These are phyloP conservation scores for Selaginella tamariscina DNA, from an alignment of 75 land plant genomes.

Conservation along the genomic window DNA sequence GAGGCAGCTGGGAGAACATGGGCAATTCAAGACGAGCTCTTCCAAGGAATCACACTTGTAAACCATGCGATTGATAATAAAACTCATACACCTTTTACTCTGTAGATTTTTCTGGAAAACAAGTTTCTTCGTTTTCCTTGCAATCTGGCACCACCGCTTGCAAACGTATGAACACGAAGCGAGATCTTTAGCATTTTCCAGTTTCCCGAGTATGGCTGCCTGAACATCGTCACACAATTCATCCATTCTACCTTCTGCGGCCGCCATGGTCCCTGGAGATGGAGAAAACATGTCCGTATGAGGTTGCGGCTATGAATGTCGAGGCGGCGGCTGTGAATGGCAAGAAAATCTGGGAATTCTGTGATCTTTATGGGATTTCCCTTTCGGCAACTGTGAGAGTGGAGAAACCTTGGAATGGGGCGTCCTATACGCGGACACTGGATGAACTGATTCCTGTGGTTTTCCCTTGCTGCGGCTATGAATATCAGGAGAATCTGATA, in stretches of 20 bases:
- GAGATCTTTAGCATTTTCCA: conserved; percentile 52
- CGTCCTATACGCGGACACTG: too few relatives aligned
- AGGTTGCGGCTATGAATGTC: conserved; percentile 1
- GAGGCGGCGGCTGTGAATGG: too few relatives aligned
- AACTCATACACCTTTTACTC: conserved; percentile 7
- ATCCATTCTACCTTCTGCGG: conserved; percentile 31
- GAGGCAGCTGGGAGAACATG: conserved; percentile 40
- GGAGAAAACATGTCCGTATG: conserved; percentile 18
- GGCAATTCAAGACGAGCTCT: conserved; percentile 57
- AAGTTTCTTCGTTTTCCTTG: conserved; percentile 28
- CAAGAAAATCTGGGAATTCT: too few relatives aligned
- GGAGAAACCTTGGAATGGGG: background rate
- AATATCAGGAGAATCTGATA: too few relatives aligned
- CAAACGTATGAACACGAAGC: conserved; percentile 56
- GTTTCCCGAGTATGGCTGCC: conserved; percentile 39
- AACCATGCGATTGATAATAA: conserved; percentile 38
- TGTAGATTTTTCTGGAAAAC: conserved; percentile 52
- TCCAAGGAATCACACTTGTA: conserved; percentile 26
- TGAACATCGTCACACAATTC: conserved; percentile 55
- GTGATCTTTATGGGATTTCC: too few relatives aligned
- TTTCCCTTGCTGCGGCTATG: too few relatives aligned
- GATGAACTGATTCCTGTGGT: too few relatives aligned
- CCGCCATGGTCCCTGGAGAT: background rate
- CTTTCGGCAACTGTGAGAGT: background rate
- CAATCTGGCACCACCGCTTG: conserved; percentile 51